Conservation (phyloP, 1,284 basidiomycete species). For the Sporisorium iseilematis-ciliati region DNA sequence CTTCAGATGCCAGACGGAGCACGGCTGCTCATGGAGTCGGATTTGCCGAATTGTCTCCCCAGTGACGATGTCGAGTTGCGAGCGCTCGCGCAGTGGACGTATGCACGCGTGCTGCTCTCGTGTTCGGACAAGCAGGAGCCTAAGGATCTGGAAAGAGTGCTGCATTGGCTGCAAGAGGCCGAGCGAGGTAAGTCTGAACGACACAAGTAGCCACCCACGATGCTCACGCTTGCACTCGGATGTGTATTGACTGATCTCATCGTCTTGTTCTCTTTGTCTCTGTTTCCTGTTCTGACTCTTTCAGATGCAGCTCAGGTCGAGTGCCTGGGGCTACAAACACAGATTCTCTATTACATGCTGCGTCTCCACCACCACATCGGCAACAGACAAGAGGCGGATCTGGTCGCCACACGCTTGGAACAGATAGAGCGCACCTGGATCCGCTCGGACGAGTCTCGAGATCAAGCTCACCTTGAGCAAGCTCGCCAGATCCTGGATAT, state of each 20-base stretch:
- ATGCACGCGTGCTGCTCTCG: slow-evolving; percentile 36
- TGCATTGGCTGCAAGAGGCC: slow-evolving; percentile 34
- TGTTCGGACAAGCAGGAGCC: slow-evolving; percentile 25
- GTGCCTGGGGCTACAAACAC: slow-evolving; percentile 38
- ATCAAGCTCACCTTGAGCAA: slow-evolving; percentile 16
- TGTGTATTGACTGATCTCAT: not conserved
- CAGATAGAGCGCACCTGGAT: slow-evolving; percentile 28
- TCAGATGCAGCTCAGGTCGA: slow-evolving; percentile 32
- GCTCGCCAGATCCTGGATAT: slow-evolving; percentile 32
- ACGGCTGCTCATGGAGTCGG: slow-evolving; percentile 29
- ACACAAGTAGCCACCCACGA: not conserved
- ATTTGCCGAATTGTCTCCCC: slow-evolving; percentile 28
- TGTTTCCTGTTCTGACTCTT: not conserved
- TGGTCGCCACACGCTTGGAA: slow-evolving; percentile 10
- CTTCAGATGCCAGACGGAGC: slow-evolving; percentile 37
- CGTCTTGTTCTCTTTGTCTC: not conserved
- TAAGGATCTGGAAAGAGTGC: slow-evolving; percentile 17
- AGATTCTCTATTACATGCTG: slow-evolving; percentile 51
- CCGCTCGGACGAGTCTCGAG: slow-evolving; percentile 12
- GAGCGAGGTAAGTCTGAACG: slow-evolving; percentile 27
- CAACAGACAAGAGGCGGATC: slow-evolving; percentile 1
- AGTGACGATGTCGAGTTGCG: slow-evolving; percentile 36
- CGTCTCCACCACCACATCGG: slow-evolving; percentile 46
- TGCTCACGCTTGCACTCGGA: not conserved
- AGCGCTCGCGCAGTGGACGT: slow-evolving; percentile 41